A percentile compares a stretch with the other conserved stretches of the same genome.
Conservation (phyloP, 2,329 filamentous ascomycete species). For the Emmonsiellopsis sp. region DNA sequence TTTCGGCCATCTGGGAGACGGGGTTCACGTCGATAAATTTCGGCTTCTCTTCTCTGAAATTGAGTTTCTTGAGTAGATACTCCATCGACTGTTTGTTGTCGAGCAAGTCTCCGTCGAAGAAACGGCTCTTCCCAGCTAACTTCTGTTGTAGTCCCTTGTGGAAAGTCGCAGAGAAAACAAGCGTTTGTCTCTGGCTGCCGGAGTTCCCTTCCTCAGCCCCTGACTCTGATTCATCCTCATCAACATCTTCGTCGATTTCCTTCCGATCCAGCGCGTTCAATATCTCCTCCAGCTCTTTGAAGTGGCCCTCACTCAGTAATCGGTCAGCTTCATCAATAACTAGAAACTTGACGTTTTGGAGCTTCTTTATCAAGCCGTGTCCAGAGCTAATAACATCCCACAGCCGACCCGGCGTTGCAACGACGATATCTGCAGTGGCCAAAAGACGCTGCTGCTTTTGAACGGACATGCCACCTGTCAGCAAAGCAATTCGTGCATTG, state of each 20-base stretch:
- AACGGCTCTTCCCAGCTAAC: constrained; percentile 65
- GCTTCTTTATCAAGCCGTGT: constrained; percentile 55
- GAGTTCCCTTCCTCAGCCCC: constrained; percentile 37
- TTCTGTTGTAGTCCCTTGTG: constrained; percentile 87
- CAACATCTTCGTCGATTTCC: constrained; percentile 36
- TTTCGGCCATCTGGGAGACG: constrained; percentile 74
- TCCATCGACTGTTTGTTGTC: constrained; percentile 77
- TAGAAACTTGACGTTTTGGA: constrained; percentile 68
- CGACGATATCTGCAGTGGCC: constrained; percentile 77
- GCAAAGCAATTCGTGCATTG: constrained; percentile 58
- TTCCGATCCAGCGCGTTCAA: constrained; percentile 66
- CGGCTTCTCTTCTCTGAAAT: constrained; percentile 73
- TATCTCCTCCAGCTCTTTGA: constrained; percentile 88
- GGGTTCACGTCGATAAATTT: constrained; percentile 92
- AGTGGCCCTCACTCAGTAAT: constrained; percentile 83
- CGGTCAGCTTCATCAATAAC: constrained; percentile 93
- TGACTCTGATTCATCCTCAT: constrained; percentile 18
- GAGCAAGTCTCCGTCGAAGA: constrained; percentile 49
- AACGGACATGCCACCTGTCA: constrained; percentile 88
- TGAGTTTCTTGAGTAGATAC: constrained; percentile 81
- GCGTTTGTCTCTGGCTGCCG: constrained; percentile 57
- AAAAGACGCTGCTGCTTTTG: constrained; percentile 87
- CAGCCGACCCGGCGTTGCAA: constrained; percentile 81
- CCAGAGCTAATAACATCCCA: constrained; percentile 88
- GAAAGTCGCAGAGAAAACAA: constrained; percentile 96